Conservation (phyloP, 768 basidiomycete genomes). For the Mycena rosella region DNA sequence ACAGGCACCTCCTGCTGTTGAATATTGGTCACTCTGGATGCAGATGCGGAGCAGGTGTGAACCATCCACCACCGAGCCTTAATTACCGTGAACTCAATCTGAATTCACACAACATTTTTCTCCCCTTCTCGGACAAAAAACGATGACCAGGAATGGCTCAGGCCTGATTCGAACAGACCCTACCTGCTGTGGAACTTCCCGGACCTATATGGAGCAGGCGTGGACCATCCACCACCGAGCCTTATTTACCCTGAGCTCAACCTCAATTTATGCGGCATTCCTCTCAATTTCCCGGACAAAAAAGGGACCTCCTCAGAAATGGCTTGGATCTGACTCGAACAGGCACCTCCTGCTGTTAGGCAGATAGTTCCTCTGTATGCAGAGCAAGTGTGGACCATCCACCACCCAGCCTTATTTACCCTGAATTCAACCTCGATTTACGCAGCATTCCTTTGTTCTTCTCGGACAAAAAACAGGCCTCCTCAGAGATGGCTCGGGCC, state of each 20-base stretch:
- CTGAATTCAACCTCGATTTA: background rate
- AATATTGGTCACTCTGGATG: no score
- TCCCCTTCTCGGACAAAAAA: no score
- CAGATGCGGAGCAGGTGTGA: no score
- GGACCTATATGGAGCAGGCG: no score
- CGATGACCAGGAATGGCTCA: background rate
- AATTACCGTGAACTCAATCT: no score
- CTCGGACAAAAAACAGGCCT: background rate
- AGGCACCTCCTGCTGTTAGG: background rate
- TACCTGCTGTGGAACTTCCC: background rate
- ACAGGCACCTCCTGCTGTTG: background rate
- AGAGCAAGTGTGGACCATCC: no score
- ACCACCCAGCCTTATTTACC: no score
- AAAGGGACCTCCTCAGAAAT: background rate
- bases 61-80: background rate
- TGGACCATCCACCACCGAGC: no score
- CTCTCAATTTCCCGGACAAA: background rate
- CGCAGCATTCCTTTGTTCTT: background rate
- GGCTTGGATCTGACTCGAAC: background rate
- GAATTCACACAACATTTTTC: no score
- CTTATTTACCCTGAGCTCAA: no score
- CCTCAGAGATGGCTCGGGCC: background rate
- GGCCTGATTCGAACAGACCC: constrained; percentile 8
- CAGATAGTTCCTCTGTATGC: no score
- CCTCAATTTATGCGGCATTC: background rate